Evolutionary conservation across 1,139 yeast genomes (phyloP), one percentile per base, ranked within the genome.

Genomic region (Torulaspora pretoriensis): DNA sequence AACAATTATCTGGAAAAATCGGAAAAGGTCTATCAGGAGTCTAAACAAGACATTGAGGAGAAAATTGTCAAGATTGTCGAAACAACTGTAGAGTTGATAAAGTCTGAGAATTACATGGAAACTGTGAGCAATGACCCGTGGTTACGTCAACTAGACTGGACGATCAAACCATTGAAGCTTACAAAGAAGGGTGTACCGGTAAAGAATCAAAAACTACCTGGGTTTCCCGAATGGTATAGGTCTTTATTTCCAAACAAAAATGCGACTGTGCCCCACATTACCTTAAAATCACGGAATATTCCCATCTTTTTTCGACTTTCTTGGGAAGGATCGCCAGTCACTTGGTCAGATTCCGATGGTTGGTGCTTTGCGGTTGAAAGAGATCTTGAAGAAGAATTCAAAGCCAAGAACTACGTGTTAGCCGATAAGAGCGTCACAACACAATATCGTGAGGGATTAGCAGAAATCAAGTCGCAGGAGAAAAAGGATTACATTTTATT

Each of bases 221-320:
- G 97, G 0, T 88, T 75, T 60, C 99, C 99, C 0, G 83, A 84
- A 54, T 94, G 99, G 99, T 94, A 87, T 64, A 77, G 86, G 49
- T 83, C 81, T 2, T 69, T 92, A 22, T 81, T 80, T 59, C 77
- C 78, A 6, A 68, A 75, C 4, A 70, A 71, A 14, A 59, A 65
- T 1, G 65, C 69, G 5, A 52, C 59, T 2, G 63, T 64, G 13
- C 72, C 89, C 61, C 78, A 73, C 37, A 66, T 92, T 12, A 78
- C 94, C 0, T 78, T 86, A 2, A 75, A 89, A 48, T 73, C 96
- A 0, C 72, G 98, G 52, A 69, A 81, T 2, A 79, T 96, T 0
- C 92, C 97, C 1, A 60, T 90, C 3, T 68, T 94, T 31, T 71
- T 94, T 47, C 78, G 81, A 49, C 69, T 94, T 40, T 78, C 82